These are phyloP conservation scores for Mycena rebaudengoi DNA, from an alignment of 768 basidiomycete species.

Conservation along the genomic window DNA sequence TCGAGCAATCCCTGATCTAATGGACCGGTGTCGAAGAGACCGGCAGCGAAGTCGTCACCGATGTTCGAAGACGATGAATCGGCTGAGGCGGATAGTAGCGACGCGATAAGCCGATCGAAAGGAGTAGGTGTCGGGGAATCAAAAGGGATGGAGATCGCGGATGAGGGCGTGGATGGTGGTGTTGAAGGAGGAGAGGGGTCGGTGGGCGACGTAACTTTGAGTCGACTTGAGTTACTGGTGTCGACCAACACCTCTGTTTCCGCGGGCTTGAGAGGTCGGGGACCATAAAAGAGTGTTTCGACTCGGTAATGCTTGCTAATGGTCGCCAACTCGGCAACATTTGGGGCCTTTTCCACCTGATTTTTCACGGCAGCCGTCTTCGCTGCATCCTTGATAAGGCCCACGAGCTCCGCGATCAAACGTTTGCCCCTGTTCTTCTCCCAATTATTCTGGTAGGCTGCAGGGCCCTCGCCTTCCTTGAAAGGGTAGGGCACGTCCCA, in stretches of 20 bases:
- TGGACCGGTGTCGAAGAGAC: constrained; percentile 1
- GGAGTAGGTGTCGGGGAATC: constrained; percentile 31
- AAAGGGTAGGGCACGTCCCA: constrained; percentile 91
- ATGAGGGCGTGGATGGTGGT: not conserved
- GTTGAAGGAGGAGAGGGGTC: constrained; percentile 7
- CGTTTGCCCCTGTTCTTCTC: constrained; percentile 68
- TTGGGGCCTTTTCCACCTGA: constrained; percentile 40
- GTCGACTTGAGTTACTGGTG: constrained; percentile 27
- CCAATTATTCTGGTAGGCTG: constrained; percentile 72
- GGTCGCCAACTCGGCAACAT: constrained; percentile 9
- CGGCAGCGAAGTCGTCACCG: not conserved
- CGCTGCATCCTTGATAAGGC: constrained; percentile 66
- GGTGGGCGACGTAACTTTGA: not conserved
- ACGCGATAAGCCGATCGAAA: constrained; percentile 51
- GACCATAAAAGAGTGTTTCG: constrained; percentile 10
- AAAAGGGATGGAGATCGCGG: not conserved
- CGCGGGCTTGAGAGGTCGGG: constrained; percentile 6
- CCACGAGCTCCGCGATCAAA: constrained; percentile 67
- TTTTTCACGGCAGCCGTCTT: constrained; percentile 68
- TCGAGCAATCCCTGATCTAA: constrained; percentile 54
- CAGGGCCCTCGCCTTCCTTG: constrained; percentile 72
- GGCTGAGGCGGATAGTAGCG: constrained; percentile 43
- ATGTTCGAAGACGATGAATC: constrained; percentile 14
- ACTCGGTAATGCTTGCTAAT: constrained; percentile 22
- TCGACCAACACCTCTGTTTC: constrained; percentile 36